These are phyloP conservation scores for Psilocybe mexicana DNA, from an alignment of 1,284 basidiomycete genomes.

Conservation along the genomic window DNA sequence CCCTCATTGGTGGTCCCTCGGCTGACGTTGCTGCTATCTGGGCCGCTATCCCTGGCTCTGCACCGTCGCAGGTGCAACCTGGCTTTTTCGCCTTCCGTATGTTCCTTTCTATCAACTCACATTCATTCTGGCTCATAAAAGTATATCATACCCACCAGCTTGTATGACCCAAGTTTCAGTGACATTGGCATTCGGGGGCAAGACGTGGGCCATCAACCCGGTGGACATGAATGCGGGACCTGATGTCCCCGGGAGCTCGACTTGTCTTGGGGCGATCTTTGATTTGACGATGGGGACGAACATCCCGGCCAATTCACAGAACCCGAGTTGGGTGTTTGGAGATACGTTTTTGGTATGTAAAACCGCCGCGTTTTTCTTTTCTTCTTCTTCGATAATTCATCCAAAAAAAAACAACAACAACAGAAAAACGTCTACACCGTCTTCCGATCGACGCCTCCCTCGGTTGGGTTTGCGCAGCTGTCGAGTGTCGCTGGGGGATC, in stretches of 20 bases:
- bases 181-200: constrained; percentile 75
- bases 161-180: constrained; percentile 50
- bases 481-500: constrained; percentile 39
- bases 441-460: constrained; percentile 53
- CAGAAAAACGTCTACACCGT: constrained; percentile 74
- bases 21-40: constrained; percentile 56
- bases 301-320: constrained; percentile 44
- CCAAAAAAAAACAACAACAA: too few relatives aligned
- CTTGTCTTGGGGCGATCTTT: constrained; percentile 79
- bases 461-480: constrained; percentile 62
- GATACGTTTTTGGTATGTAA: constrained; percentile 69
- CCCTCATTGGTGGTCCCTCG: constrained; percentile 68
- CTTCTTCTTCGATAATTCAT: too few relatives aligned
- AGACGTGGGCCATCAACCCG: constrained; percentile 66
- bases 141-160: too few relatives aligned
- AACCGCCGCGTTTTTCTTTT: not conserved
- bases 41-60: constrained; percentile 50
- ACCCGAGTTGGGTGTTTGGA: constrained; percentile 73
- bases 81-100: constrained; percentile 71
- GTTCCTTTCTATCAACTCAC: constrained; percentile 26
- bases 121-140: too few relatives aligned
- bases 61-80: constrained; percentile 30
- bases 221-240: constrained; percentile 78
- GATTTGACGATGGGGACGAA: constrained; percentile 61
- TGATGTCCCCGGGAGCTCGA: constrained; percentile 33